Percentiles rank a stretch among this genome's conserved stretches.
Evolutionary conservation across 2,329 filamentous ascomycete species (phyloP).

Genomic region (Basipetospora chlamydospora): DNA sequence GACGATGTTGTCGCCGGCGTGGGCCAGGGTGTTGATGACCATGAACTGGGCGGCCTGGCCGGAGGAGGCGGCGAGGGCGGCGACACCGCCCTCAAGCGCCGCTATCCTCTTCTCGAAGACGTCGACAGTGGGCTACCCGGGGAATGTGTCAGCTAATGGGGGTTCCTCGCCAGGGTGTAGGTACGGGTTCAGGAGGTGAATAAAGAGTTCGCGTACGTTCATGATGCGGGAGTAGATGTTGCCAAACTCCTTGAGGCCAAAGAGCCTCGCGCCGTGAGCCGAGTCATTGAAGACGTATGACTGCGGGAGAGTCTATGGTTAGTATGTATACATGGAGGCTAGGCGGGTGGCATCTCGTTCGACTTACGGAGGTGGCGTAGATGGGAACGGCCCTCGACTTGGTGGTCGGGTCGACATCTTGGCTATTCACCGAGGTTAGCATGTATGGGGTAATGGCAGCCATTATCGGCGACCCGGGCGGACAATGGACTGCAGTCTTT

Average conservation of each 20-base stretch:
- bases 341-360: too few species aligned
- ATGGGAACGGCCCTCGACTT: slow-evolving; percentile 89
- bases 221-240: slow-evolving; percentile 97
- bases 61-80: slow-evolving; percentile 70
- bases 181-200: not conserved
- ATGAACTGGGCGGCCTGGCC: slow-evolving; percentile 91
- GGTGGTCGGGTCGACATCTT: slow-evolving; percentile 65
- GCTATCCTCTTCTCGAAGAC: slow-evolving; percentile 95
- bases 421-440: slow-evolving; percentile 31
- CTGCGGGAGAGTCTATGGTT: slow-evolving; percentile 23
- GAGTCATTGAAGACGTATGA: slow-evolving; percentile 93
- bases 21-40: slow-evolving; percentile 68
- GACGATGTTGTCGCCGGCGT: slow-evolving; percentile 83
- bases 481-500: slow-evolving; percentile 8
- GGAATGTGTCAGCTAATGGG: too few species aligned
- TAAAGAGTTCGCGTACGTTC: slow-evolving; percentile 47
- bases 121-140: slow-evolving; percentile 87
- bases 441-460: too few species aligned
- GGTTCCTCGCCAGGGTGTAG: too few species aligned
- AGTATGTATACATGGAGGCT: not conserved
- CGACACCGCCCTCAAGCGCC: slow-evolving; percentile 85
- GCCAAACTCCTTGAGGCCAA: slow-evolving; percentile 90
- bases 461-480: too few species aligned
- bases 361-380: slow-evolving; percentile 73
- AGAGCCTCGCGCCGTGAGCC: slow-evolving; percentile 84